Evolutionary conservation across 164 flowering plant species (phyloP).

Genomic region (Chimonanthus praecox): DNA sequence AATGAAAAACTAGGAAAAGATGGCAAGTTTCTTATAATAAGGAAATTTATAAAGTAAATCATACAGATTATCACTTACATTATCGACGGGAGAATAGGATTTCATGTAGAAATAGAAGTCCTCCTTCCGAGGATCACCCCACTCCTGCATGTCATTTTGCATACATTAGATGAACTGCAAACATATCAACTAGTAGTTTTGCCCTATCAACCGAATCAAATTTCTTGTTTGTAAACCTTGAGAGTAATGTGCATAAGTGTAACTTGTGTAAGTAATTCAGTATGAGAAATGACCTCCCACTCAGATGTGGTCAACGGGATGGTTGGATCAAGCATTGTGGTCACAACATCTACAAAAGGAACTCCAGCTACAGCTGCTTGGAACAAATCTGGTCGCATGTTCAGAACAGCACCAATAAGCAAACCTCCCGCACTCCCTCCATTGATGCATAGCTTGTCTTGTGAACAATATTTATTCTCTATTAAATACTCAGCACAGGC

Average conservation of each 20-base stretch:
- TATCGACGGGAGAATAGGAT: constrained; percentile 88
- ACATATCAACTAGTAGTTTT: neutral
- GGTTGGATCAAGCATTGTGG: constrained; percentile 78
- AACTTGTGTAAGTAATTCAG: neutral
- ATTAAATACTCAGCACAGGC: constrained; percentile 73
- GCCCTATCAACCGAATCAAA: neutral
- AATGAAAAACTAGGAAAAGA: no score
- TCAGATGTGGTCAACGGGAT: constrained; percentile 32
- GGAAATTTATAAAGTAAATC: no score
- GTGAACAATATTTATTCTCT: constrained; percentile 63
- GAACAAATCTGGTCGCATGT: constrained; percentile 94
- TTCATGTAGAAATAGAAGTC: constrained; percentile 79
- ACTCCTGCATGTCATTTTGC: constrained; percentile 45
- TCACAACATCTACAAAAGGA: constrained; percentile 91
- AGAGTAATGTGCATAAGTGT: neutral
- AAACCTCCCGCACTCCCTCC: constrained; percentile 98
- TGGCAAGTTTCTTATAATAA: neutral
- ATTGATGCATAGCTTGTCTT: constrained; percentile 74
- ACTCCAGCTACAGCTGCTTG: constrained; percentile 85
- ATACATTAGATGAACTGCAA: neutral
- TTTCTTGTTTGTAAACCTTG: neutral
- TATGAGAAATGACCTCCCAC: constrained; percentile 25
- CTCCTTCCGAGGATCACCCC: constrained; percentile 87
- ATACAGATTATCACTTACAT: constrained; percentile 33
- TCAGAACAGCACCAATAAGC: constrained; percentile 87